Percentiles rank a stretch among this genome's conserved stretches.
Conservation (phyloP, 768 basidiomycete species). For the Russula lepida region DNA sequence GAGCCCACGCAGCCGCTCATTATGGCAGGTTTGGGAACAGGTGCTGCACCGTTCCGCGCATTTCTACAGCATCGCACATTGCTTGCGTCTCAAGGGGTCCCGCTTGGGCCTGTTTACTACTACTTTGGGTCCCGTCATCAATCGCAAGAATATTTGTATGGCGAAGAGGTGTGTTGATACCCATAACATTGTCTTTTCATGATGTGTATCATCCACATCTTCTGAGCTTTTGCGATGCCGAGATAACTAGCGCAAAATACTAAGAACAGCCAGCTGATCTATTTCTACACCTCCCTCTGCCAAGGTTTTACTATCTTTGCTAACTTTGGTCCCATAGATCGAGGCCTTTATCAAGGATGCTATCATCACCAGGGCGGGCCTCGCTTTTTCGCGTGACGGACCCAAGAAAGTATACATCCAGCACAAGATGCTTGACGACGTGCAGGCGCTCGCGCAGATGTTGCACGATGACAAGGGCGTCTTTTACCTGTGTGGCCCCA, state of each 20-base stretch:
- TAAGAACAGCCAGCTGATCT: conserved; percentile 21
- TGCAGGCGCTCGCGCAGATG: conserved; percentile 63
- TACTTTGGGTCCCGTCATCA: conserved; percentile 98
- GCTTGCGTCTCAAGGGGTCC: conserved; percentile 64
- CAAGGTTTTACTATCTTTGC: background rate
- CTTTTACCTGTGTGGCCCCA: conserved; percentile 97
- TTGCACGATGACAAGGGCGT: conserved; percentile 65
- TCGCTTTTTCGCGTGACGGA: conserved; percentile 95
- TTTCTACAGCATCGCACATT: conserved; percentile 94
- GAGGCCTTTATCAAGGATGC: conserved; percentile 86
- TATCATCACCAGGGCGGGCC: conserved; percentile 80
- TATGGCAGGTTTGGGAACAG: conserved; percentile 97
- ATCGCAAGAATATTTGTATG: conserved; percentile 93
- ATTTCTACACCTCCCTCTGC: background rate
- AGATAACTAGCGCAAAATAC: conserved; percentile 13
- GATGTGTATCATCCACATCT: conserved; percentile 16
- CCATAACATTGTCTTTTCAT: background rate
- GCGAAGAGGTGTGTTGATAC: conserved; percentile 47
- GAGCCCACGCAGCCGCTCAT: conserved; percentile 83
- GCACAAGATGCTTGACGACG: conserved; percentile 94
- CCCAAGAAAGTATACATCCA: conserved; percentile 96
- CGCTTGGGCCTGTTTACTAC: conserved; percentile 90
- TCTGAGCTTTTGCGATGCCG: conserved; percentile 19
- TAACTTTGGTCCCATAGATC: conserved; percentile 33
- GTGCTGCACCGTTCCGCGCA: conserved; percentile 97